These are phyloP conservation scores for Kockovaella imperatae DNA, from an alignment of 768 basidiomycete genomes.

Conservation along the genomic window DNA sequence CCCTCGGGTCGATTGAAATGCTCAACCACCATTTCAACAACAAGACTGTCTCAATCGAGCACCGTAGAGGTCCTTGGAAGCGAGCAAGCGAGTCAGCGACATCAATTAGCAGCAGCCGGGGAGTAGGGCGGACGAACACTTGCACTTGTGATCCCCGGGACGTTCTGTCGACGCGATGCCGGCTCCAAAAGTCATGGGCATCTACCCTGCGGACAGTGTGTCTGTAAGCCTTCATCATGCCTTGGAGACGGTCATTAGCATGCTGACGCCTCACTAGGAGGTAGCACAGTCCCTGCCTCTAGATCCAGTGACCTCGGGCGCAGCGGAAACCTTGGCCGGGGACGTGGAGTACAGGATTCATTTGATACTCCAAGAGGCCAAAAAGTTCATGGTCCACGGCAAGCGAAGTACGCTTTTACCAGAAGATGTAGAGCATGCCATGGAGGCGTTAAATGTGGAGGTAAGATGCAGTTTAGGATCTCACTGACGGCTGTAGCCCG, in stretches of 20 bases:
- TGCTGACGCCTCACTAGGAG: slow-evolving; percentile 54
- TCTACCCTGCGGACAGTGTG: slow-evolving; percentile 34
- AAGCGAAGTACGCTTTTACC: slow-evolving; percentile 82
- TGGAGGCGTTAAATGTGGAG: slow-evolving; percentile 91
- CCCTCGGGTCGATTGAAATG: too few species aligned
- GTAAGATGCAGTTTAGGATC: slow-evolving; percentile 13
- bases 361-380: slow-evolving; percentile 85
- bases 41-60: too few species aligned
- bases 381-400: slow-evolving; percentile 92
- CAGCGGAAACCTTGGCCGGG: slow-evolving; percentile 77
- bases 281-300: slow-evolving; percentile 82
- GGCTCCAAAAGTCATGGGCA: slow-evolving; percentile 25
- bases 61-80: too few species aligned
- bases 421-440: slow-evolving; percentile 83
- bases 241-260: neutral
- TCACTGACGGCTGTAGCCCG: slow-evolving; percentile 49
- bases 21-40: too few species aligned
- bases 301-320: slow-evolving; percentile 62
- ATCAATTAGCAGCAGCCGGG: too few species aligned
- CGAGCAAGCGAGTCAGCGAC: too few species aligned
- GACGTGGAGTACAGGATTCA: slow-evolving; percentile 96
- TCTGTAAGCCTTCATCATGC: slow-evolving; percentile 8
- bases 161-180: slow-evolving; percentile 15
- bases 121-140: too few species aligned
- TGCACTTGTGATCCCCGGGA: slow-evolving; percentile 4